Evolutionary conservation across 495 filamentous ascomycete species (phyloP), one percentile per base, ranked within the genome.

Genomic region (Penicillium simplicissimum): DNA sequence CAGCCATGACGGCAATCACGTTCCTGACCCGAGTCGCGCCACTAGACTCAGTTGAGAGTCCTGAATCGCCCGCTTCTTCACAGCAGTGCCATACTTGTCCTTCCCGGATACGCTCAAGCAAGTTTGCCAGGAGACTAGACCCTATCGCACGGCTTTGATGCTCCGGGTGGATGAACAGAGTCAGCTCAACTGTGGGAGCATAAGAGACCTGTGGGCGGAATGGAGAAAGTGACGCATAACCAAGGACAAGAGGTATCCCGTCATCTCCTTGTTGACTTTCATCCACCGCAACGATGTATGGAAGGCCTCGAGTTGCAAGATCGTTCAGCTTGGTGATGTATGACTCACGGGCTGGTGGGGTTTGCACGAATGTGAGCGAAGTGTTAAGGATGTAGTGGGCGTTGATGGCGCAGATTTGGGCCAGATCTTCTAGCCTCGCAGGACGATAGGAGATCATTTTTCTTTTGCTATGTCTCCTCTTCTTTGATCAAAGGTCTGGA

Each of bases 321-420:
- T 67, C 57, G 14, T 65, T 38, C 42, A 59, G 64, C 43, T 66
- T 69, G 19, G 56, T 45, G 4, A 49, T 37, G 21, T 71, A 67
- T 28, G 71, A 59, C 3, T 52, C 47, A 14, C 62, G 25, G 10
- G 67, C 57, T 31, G 62, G 70, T 5, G 67, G 59, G 42, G 57
- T 56, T 62, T 57, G 63, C 43, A 63, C 61, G 28, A 74, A 71
- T n/a, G 71, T 72, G 19, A 65, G 52, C 9, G 66, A 60, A 2
- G 65, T 76, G 57, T 78, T 55, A 28, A 56, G 53, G 36, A 76
- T 63, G 55, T 76, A 71, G 43, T 71, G 61, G 19, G 57, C 66
- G 60, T 73, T 69, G 59, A 76, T 74, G 28, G 54, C 59, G 1
- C 55, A 60, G 55, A 75, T 58, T 40, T 73, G 67, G 9, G 66